Evolutionary conservation across 192 early-diverging fungal species (phyloP).

Genomic region (Helicostylum pulchrum): DNA sequence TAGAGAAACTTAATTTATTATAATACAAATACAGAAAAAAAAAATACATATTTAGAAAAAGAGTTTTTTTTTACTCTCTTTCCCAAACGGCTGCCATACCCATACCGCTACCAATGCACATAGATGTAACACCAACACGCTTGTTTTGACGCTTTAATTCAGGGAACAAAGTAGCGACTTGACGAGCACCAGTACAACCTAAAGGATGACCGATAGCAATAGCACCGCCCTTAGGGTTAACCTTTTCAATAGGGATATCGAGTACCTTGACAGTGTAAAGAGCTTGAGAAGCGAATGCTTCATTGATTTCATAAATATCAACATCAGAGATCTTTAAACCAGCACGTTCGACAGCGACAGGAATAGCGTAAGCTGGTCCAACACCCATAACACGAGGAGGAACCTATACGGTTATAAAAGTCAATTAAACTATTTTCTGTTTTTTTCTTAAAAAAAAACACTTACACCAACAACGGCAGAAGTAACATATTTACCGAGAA

Average conservation of each 20-base stretch:
- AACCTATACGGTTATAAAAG: slow-evolving; percentile 54
- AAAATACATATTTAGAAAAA: not conserved
- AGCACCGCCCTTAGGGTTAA: slow-evolving; percentile 97
- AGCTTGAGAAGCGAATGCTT: slow-evolving; percentile 98
- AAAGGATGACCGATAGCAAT: slow-evolving; percentile 95
- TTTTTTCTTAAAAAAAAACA: slow-evolving; percentile 42
- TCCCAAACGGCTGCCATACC: slow-evolving; percentile 90
- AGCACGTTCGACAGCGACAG: slow-evolving; percentile 76
- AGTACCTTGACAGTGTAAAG: slow-evolving; percentile 88
- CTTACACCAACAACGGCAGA: slow-evolving; percentile 81
- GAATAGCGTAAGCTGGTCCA: slow-evolving; percentile 95
- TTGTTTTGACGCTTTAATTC: slow-evolving; percentile 85
- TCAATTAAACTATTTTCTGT: slow-evolving; percentile 55
- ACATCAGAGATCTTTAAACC: slow-evolving; percentile 76
- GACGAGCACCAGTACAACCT: slow-evolving; percentile 89
- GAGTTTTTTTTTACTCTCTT: slow-evolving; percentile 44
- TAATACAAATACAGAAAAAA: not conserved
- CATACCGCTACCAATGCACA: slow-evolving; percentile 96
- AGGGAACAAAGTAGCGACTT: slow-evolving; percentile 89
- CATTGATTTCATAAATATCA: slow-evolving; percentile 92
- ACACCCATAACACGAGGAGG: slow-evolving; percentile 96
- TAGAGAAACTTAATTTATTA: too few relatives aligned
- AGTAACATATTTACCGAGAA: slow-evolving; percentile 83
- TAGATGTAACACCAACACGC: slow-evolving; percentile 80
- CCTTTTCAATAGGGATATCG: slow-evolving; percentile 80